Conservation (phyloP, 164 flowering plant species). For the Dillenia suffruticosa region DNA sequence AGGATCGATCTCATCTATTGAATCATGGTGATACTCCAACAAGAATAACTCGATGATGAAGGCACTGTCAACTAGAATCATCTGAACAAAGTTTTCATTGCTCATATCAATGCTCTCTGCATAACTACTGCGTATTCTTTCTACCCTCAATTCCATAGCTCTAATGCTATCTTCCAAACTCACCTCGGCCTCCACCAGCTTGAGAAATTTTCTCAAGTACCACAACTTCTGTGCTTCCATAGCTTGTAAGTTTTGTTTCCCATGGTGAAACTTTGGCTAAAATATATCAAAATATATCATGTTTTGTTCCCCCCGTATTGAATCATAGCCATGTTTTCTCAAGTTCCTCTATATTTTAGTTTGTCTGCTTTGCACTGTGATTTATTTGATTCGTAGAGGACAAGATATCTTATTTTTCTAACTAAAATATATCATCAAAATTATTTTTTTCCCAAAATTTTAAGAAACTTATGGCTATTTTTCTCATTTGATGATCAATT, state of each 20-base stretch:
- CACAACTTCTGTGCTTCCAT: slow-evolving; percentile 21
- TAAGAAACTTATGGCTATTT: too few relatives aligned
- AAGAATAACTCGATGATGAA: slow-evolving; percentile 23
- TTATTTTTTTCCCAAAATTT: too few relatives aligned
- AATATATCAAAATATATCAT: too few relatives aligned
- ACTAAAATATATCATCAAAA: too few relatives aligned
- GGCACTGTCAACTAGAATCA: slow-evolving; percentile 28
- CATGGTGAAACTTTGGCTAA: slow-evolving; percentile 23
- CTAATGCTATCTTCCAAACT: neutral
- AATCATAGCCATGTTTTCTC: too few relatives aligned
- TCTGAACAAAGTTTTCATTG: slow-evolving; percentile 12
- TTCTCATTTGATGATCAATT: too few relatives aligned
- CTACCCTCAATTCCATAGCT: neutral
- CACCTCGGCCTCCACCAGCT: neutral
- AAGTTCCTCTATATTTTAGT: too few relatives aligned
- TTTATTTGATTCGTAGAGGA: too few relatives aligned
- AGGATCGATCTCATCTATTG: too few relatives aligned
- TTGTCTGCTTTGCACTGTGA: too few relatives aligned
- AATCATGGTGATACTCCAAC: neutral
- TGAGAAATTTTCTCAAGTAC: slow-evolving; percentile 5
- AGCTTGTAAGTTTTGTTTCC: neutral
- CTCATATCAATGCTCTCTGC: neutral
- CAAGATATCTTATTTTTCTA: too few relatives aligned
- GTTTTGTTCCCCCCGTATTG: too few relatives aligned
- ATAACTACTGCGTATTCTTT: slow-evolving; percentile 11